phyloP scores from a whole-genome alignment of 352 stramenopile species.

The Phytophthora fragariaefolia region DNA sequence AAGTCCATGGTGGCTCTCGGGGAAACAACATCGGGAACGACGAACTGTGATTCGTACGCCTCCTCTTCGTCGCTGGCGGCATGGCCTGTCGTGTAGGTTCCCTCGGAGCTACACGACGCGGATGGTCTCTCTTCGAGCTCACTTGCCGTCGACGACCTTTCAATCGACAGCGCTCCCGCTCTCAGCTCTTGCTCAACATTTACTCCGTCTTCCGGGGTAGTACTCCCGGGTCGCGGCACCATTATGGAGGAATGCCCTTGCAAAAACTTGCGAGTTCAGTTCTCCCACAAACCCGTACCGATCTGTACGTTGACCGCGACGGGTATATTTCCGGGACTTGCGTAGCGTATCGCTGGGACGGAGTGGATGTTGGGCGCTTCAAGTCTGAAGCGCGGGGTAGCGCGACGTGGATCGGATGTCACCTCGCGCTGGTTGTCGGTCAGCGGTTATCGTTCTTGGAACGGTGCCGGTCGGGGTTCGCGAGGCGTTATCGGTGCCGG shows the following conservation, averaged over 20 bases:
- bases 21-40: conserved; percentile 10
- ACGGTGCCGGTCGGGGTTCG: no score
- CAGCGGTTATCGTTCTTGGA: no score
- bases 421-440: no score
- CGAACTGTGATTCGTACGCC: conserved; percentile 8
- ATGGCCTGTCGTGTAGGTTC: conserved; percentile 10
- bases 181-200: not conserved
- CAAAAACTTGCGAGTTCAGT: no score
- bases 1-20: not conserved
- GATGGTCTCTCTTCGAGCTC: not conserved
- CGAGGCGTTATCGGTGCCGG: no score
- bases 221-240: conserved; percentile 25
- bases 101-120: conserved; percentile 10
- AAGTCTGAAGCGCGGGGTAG: no score
- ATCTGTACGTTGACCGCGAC: no score
- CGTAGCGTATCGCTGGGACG: no score
- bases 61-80: conserved; percentile 6
- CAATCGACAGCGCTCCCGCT: conserved; percentile 3
- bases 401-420: no score
- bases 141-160: conserved; percentile 6
- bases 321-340: no score
- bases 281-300: no score
- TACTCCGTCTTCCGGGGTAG: conserved; percentile 14
- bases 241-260: conserved; percentile 14
- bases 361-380: no score